Evolutionary conservation across 2,329 filamentous ascomycete genomes (phyloP), one percentile per base, ranked within the genome.

Genomic region (Beauveria rudraprayagi): DNA sequence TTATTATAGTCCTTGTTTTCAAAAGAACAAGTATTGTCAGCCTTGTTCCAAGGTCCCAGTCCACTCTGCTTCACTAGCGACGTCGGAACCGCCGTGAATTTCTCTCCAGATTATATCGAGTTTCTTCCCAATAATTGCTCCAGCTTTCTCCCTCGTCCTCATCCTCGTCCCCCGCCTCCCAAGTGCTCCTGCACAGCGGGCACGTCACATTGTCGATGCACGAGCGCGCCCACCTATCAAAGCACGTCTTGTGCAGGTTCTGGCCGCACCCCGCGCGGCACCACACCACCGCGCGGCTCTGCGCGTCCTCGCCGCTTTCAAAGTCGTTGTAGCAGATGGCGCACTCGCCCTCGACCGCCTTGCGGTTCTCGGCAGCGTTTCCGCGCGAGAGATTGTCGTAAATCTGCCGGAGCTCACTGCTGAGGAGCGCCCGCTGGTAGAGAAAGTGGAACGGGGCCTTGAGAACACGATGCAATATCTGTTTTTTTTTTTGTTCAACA

Each of bases 351-450:
- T 84, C 77, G 1, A 81, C 62, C 0, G 76, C 68, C 66, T 83
- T 83, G 37, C 80, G 77, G 43, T 73, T 75, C 66, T 74, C 75
- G 56, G 76, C 28, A 28, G 24, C 24, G 24, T 26, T 28, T 8
- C 8, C 28, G 28, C 28, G 28, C 2, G 28, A 7, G 28, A 28
- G 28, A 7, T 74, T 70, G 22, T 70, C 73, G 66, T 88, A 84
- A 64, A 89, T 81, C 30, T 82, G 76, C 28, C 74, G 73, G n/a
- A 89, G 76, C 70, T 89, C 86, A 2, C 75, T 76, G 51, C 77
- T 76, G 8, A 86, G 73, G 28, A 89, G 78, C 0, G 84, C 85
- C 6, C 84, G 76, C 68, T 89, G 86, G 66, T 88, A 88, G 8
- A 83, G 78, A 4, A 85, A 71, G 0, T 84, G 70, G 58, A 75